Base-by-base conservation (phyloP, 805 yeast genomes). In the Candida corydali region DNA sequence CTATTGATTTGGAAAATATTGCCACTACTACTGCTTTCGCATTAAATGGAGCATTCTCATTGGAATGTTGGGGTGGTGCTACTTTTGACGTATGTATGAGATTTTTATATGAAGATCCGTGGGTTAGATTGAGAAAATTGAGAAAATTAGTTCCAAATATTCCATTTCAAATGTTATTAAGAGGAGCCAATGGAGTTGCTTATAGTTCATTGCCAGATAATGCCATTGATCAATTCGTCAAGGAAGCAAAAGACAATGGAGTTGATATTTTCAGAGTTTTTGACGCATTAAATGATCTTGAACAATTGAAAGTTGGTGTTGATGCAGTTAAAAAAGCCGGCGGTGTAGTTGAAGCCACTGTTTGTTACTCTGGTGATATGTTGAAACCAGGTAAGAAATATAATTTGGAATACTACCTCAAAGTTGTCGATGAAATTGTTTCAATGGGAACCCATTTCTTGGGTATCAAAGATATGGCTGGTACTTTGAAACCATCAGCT, bases 21-120 rank as follows among this genome's bases (percentile, higher is more conserved):
- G 99, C 98, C 16, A 89, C 88, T 42, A 78, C 94, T 39, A 93
- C 99, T 22, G 86, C 96, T 3, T 82, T 84, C 55, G 98, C 96
- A 15, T 68, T 88, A 51, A 65, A 82, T 47, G 89, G 91, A 45
- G 95, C 95, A 3, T 93, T 88, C 62, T 93, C 99, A 14, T 71
- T 93, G 38, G 99, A 93, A 69, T 93, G 98, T 73, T 93, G 99
- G 99, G 99, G 99, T 69, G 99, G 99, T 67, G 99, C 99, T 38
- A 93, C 99, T 26, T 93, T 93, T 54, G 99, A 93, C 58, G 99
- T 93, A 38, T 84, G 96, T 38, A 89, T 93, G 98, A 80, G 99
- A 66, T 93, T 93, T 76, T 74, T 93, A 55, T 87, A 91, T 63
- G 99, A 93, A 73, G 97, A 89, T 62, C 99, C 99, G 48, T 93